A percentile compares a stretch with the other conserved stretches of the same genome.
These are phyloP conservation scores for Zymoseptoria passerinii DNA, from an alignment of 2,329 filamentous ascomycete genomes.

Conservation along the genomic window DNA sequence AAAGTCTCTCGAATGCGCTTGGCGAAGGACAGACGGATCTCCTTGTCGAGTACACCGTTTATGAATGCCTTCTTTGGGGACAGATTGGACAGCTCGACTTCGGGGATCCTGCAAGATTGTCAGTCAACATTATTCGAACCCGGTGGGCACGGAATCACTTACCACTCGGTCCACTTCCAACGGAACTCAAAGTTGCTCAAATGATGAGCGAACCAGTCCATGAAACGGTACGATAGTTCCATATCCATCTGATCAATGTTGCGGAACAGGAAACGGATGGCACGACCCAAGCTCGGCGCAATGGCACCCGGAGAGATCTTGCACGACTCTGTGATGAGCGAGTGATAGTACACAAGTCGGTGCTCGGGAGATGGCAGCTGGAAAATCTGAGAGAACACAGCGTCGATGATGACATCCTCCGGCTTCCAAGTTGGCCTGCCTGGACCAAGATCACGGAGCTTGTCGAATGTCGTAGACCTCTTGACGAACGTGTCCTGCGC, in stretches of 20 bases:
- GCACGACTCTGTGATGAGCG: slow-evolving; percentile 87
- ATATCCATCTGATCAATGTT: slow-evolving; percentile 76
- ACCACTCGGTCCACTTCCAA: slow-evolving; percentile 99
- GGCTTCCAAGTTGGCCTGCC: slow-evolving; percentile 85
- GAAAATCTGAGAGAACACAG: slow-evolving; percentile 91
- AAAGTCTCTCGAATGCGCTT: slow-evolving; percentile 92
- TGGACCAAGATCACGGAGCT: slow-evolving; percentile 59
- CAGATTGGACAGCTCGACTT: slow-evolving; percentile 66
- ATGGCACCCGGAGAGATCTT: slow-evolving; percentile 96
- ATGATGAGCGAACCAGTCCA: slow-evolving; percentile 98
- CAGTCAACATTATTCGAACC: slow-evolving; percentile 1
- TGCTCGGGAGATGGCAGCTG: slow-evolving; percentile 80
- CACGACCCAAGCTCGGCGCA: slow-evolving; percentile 83
- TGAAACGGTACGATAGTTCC: slow-evolving; percentile 76
- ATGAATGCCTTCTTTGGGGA: slow-evolving; percentile 94
- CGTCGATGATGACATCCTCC: slow-evolving; percentile 94
- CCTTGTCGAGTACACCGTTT: slow-evolving; percentile 82
- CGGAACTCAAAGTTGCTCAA: slow-evolving; percentile 98
- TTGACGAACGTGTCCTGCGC: slow-evolving; percentile 84
- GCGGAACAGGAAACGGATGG: slow-evolving; percentile 84
- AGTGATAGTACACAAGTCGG: slow-evolving; percentile 94
- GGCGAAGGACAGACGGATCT: slow-evolving; percentile 91
- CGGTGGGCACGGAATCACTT: slow-evolving; percentile 22
- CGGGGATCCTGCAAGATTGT: slow-evolving; percentile 53
- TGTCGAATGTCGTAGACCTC: slow-evolving; percentile 85